Evolutionary conservation across 495 filamentous ascomycete genomes (phyloP).

Genomic region (Cercophora samala): DNA sequence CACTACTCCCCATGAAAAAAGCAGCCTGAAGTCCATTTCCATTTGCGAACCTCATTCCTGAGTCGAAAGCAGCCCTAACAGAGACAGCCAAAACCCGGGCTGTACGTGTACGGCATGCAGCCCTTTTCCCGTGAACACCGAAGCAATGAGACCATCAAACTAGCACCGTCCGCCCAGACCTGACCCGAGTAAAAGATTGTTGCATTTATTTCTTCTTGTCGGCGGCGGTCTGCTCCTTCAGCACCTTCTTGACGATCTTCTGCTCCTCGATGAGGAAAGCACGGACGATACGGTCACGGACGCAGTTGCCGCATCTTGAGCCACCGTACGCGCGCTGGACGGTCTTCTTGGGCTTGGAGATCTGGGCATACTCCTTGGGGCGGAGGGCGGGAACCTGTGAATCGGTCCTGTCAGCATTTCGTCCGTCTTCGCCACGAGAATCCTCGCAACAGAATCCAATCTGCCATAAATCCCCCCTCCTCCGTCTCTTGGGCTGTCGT

Average conservation of each 20-base stretch:
- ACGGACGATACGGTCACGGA: conserved; percentile 93
- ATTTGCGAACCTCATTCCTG: conserved; percentile 40
- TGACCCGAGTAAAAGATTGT: conserved; percentile 20
- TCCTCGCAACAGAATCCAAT: neutral
- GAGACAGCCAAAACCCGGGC: conserved; percentile 39
- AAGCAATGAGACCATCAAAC: conserved; percentile 48
- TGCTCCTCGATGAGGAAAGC: conserved; percentile 99
- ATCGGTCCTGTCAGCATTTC: conserved; percentile 16
- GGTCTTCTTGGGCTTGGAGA: conserved; percentile 98
- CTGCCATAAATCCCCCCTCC: neutral
- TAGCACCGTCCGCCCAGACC: conserved; percentile 27
- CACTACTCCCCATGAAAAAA: conserved; percentile 17
- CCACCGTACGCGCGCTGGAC: conserved; percentile 98
- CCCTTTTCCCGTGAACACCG: conserved; percentile 49
- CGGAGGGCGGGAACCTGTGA: conserved; percentile 89
- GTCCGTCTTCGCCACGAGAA: neutral
- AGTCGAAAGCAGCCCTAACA: conserved; percentile 49
- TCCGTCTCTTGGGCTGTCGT: neutral
- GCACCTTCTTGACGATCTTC: conserved; percentile 99
- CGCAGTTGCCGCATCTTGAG: conserved; percentile 96
- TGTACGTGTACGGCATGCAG: conserved; percentile 45
- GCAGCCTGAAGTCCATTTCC: conserved; percentile 39
- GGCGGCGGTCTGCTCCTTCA: conserved; percentile 73
- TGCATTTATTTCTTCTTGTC: conserved; percentile 69
- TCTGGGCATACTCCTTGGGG: conserved; percentile 91